A percentile compares a stretch with the other conserved stretches of the same genome.
phyloP scores from a whole-genome alignment of 106 monocot genomes.

The Phalaenopsis equestris region DNA sequence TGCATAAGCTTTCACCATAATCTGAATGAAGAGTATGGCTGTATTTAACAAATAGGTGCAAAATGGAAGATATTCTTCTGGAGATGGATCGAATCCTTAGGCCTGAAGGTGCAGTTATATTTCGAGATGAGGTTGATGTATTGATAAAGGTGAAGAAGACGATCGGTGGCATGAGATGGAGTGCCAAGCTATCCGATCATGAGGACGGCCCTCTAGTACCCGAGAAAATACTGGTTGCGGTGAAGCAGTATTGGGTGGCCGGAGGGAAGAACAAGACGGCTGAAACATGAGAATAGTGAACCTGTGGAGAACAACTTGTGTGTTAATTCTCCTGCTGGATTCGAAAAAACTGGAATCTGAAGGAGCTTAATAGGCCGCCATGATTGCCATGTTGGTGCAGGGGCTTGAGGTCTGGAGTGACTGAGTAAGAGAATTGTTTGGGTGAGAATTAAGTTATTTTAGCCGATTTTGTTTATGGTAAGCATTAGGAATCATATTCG shows the following conservation, averaged over 20 bases:
- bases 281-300: neutral
- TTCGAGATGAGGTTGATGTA: constrained; percentile 34
- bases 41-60: constrained; percentile 23
- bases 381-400: neutral
- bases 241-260: constrained; percentile 40
- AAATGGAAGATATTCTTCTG: constrained; percentile 42
- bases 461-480: constrained; percentile 4
- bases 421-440: neutral
- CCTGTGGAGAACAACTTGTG: neutral
- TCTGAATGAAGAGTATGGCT: neutral
- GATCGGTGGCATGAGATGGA: constrained; percentile 32
- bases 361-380: neutral
- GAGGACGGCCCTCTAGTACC: constrained; percentile 35
- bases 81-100: constrained; percentile 45
- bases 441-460: neutral
- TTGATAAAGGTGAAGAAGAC: constrained; percentile 26
- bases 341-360: neutral
- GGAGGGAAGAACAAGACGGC: constrained; percentile 14
- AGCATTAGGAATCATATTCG: neutral
- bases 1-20: neutral
- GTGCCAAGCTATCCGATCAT: constrained; percentile 28
- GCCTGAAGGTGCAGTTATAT: constrained; percentile 41
- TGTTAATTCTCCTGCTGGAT: neutral
- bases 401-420: neutral
- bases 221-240: constrained; percentile 30